A percentile compares a stretch with the other conserved stretches of the same genome.
These are phyloP conservation scores for Suhomyces bolitotheri DNA, from an alignment of 1,139 yeast species.

Conservation along the genomic window DNA sequence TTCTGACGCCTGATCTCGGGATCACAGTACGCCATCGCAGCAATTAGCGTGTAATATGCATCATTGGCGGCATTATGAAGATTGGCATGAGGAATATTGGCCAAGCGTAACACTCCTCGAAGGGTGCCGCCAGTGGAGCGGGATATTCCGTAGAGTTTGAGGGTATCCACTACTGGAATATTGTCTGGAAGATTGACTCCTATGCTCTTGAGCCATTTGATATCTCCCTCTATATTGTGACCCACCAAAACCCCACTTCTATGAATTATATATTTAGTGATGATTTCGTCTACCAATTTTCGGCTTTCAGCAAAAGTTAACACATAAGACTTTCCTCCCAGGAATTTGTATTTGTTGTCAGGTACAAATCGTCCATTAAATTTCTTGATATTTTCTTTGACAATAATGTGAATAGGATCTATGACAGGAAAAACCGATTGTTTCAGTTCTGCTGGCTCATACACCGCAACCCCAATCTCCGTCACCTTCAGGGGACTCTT, in stretches of 20 bases:
- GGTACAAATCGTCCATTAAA: slow-evolving; percentile 23
- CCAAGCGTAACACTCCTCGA: slow-evolving; percentile 21
- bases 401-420: slow-evolving; percentile 21
- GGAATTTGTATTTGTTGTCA: slow-evolving; percentile 21
- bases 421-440: slow-evolving; percentile 20
- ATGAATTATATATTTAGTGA: slow-evolving; percentile 17
- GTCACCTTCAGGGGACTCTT: slow-evolving; percentile 19
- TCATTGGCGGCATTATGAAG: slow-evolving; percentile 32
- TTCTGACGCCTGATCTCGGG: slow-evolving; percentile 20
- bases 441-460: slow-evolving; percentile 22
- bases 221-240: slow-evolving; percentile 24
- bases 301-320: slow-evolving; percentile 15
- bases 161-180: slow-evolving; percentile 22
- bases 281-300: slow-evolving; percentile 13
- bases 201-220: slow-evolving; percentile 22
- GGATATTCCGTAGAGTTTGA: slow-evolving; percentile 17
- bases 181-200: slow-evolving; percentile 18
- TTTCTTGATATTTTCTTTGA: slow-evolving; percentile 18
- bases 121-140: slow-evolving; percentile 22
- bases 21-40: slow-evolving; percentile 26
- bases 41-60: slow-evolving; percentile 29
- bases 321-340: slow-evolving; percentile 23
- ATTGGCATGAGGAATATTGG: slow-evolving; percentile 24
- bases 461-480: slow-evolving; percentile 25
- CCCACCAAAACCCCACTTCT: slow-evolving; percentile 24